Evolutionary conservation across 768 basidiomycete species (phyloP), one percentile per base, ranked within the genome.

Genomic region (Fistulinella prunicolor): DNA sequence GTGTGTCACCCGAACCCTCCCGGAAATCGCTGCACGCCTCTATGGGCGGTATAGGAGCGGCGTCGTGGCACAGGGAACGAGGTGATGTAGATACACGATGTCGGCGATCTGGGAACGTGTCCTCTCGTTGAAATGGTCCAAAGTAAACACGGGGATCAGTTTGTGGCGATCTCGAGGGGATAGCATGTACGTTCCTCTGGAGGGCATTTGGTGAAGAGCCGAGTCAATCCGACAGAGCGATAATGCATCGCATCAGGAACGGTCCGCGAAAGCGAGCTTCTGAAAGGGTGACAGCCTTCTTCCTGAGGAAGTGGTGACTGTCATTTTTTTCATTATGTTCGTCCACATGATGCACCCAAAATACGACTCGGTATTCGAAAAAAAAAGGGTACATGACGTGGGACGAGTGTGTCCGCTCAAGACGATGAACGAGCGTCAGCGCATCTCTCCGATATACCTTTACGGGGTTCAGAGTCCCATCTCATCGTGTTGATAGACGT

Each of bases 401-500:
- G 14, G 38, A 44, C 22, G 23, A 9, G 35, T 48, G 29, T 24
- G 38, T 34, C n/a, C 3, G 3, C 24, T 29, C 22, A 23, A 29
- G 26, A 20, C 42, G 44, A 26, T n/a, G 16, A 17, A 29, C 9
- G 4, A 23, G 20, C 24, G 36, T n/a, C 35, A 46, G 41, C 40
- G 36, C 9, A 16, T 24, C 20, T n/a, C 8, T 7, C 34, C 20
- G 21, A 32, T 22, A 49, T 44, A 22, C 20, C 10, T 41, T 34
- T 30, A 54, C 41, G 37, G 23, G 29, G n/a, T 20, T 35, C 19
- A 49, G 38, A 23, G 29, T 17, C 17, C 13, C 13, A 32, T 47
- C 28, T 30, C 38, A 52, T 50, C 53, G n/a, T 52, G 39, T 32
- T 63, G 54, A 63, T 57, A 30, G 47, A 48, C 47, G 35, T 50